These are phyloP conservation scores for Trypanosomatidae sp. DNA, from an alignment of 208 protist species.

Conservation along the genomic window DNA sequence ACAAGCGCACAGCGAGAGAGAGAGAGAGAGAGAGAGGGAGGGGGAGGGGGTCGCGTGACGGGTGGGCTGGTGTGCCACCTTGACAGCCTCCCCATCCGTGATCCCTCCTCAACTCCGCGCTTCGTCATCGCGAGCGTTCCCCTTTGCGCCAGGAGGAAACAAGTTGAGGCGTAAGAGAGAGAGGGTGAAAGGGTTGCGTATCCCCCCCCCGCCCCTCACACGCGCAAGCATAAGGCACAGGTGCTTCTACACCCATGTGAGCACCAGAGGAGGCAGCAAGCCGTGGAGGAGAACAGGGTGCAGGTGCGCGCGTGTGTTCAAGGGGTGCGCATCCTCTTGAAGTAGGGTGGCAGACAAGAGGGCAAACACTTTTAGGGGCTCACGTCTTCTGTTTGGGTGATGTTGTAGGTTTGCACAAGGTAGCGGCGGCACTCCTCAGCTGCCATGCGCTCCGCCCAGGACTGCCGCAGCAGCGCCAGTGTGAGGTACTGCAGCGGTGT, in stretches of 20 bases:
- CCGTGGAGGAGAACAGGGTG: not conserved
- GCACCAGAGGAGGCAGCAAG: not conserved
- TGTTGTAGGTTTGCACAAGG: slow-evolving; percentile 41
- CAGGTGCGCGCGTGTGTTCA: not conserved
- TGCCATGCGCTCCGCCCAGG: slow-evolving; percentile 57
- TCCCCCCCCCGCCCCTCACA: not conserved
- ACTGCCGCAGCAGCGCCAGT: slow-evolving; percentile 39
- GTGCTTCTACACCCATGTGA: not conserved
- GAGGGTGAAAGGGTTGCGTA: not conserved
- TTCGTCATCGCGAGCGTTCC: not conserved
- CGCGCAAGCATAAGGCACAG: not conserved
- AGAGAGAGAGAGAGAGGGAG: not conserved
- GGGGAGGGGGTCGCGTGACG: not conserved
- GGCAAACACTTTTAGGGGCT: not conserved
- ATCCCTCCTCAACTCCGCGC: not conserved
- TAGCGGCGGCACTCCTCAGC: slow-evolving; percentile 54
- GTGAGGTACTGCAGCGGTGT: slow-evolving; percentile 52
- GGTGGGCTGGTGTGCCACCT: not conserved
- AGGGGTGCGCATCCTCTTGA: not conserved
- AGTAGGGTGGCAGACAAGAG: not conserved
- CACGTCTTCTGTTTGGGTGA: slow-evolving; percentile 26
- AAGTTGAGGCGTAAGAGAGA: not conserved
- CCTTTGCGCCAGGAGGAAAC: not conserved
- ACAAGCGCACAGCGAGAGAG: no score
- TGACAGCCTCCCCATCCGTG: not conserved